These are phyloP conservation scores for Primulina tabacum DNA, from an alignment of 257 asterid genomes.

Conservation along the genomic window DNA sequence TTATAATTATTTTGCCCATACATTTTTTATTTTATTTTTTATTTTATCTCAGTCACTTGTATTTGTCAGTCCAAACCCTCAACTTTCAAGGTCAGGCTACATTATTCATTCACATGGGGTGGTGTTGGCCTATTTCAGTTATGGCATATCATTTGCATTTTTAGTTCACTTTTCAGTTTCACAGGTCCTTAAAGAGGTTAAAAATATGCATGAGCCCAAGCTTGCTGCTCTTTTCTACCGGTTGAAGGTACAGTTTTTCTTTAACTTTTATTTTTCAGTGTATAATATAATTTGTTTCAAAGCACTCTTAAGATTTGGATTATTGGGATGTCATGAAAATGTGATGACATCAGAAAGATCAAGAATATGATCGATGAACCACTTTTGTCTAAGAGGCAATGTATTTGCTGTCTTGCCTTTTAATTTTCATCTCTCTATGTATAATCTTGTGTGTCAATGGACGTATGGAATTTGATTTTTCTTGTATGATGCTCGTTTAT, in stretches of 20 bases:
- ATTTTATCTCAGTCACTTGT: slow-evolving; percentile 31
- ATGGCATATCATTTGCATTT: slow-evolving; percentile 28
- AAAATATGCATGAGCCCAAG: slow-evolving; percentile 31
- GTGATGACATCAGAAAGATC: slow-evolving; percentile 35
- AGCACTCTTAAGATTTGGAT: not conserved
- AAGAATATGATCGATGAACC: slow-evolving; percentile 24
- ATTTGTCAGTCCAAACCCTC: slow-evolving; percentile 38
- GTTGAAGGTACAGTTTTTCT: slow-evolving; percentile 24
- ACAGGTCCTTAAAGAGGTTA: slow-evolving; percentile 8
- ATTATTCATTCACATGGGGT: slow-evolving; percentile 37
- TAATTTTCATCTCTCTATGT: slow-evolving; percentile 12
- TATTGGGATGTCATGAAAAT: slow-evolving; percentile 31
- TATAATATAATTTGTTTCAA: slow-evolving; percentile 28
- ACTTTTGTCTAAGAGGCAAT: slow-evolving; percentile 27
- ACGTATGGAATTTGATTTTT: slow-evolving; percentile 6
- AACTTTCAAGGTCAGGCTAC: slow-evolving; percentile 37
- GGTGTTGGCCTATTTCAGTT: slow-evolving; percentile 22
- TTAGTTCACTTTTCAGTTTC: slow-evolving; percentile 19
- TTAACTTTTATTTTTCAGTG: slow-evolving; percentile 22
- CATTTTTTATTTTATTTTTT: not conserved
- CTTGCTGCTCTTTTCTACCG: slow-evolving; percentile 26
- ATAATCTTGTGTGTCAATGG: slow-evolving; percentile 7
- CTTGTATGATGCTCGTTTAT: slow-evolving; percentile 7
- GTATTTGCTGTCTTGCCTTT: slow-evolving; percentile 33
- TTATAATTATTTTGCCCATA: slow-evolving; percentile 21